Evolutionary conservation across 352 stramenopile genomes (phyloP), one percentile per base, ranked within the genome.

Genomic region (Phytophthora niederhauseri): DNA sequence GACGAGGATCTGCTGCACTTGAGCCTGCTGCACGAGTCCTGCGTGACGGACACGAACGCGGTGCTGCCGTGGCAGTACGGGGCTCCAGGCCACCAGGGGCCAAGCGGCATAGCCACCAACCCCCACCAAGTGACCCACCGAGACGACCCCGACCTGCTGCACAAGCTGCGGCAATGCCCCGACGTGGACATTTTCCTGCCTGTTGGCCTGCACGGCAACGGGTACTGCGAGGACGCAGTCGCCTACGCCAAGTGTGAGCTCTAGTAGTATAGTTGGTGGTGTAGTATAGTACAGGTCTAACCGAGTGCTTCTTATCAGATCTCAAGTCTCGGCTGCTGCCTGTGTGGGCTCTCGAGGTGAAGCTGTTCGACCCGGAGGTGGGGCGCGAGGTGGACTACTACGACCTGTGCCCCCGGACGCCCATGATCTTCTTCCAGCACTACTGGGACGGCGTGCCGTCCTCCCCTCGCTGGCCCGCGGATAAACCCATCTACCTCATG

Each of bases 171-270:
- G 8, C 45, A 51, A n/a, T 51, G 45, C 12, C 45, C 45, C 45
- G 45, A 51, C 7, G 45, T 51, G n/a, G 45, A 51, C 45, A 51
- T 51, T 26, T 51, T 51, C 19, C 45, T 51, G 45, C 45, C 45
- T 14, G 12, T 51, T 14, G 45, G 45, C n/a, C 45, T 51, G 17
- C 45, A 51, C n/a, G 45, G 45, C 19, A 51, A 51, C 45, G 45
- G 45, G 8, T 51, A 51, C 45, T 51, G 45, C 45, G 45, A 51
- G 45, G 45, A 51, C 24, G 45, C 45, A 51, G 45, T 51, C 19
- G 45, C 45, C n/a, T 51, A 51, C 45, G n/a, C 45, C 45, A 51
- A 51, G 45, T 51, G 45, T 51, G 45, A 19, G 45, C 24, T 51
- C n/a, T 43, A 4, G n/a, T 7, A 26, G 24, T 20, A 9, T 22